A percentile compares a stretch with the other conserved stretches of the same genome.
Conservation (phyloP, 2,329 filamentous ascomycete genomes). For the Sporothrix pseudoabietina region DNA sequence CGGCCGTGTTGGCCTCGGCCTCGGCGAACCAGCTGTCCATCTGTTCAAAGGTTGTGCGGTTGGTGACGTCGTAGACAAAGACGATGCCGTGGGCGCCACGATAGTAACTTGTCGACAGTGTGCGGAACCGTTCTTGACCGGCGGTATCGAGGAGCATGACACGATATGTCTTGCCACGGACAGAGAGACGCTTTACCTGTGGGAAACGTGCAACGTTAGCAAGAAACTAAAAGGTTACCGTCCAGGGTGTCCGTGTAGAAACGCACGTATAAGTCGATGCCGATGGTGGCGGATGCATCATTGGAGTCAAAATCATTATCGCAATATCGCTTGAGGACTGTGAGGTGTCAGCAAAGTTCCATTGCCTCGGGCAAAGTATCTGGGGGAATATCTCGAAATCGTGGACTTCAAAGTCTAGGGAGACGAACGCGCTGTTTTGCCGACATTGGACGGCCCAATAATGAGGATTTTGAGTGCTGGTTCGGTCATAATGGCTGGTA, state of each 20-base stretch:
- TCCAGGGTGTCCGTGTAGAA: too few relatives aligned
- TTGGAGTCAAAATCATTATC: conserved; percentile 61
- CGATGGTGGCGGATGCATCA: conserved; percentile 57
- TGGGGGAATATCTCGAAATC: background rate
- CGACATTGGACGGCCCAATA: conserved; percentile 58
- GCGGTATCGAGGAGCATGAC: conserved; percentile 58
- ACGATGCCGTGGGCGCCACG: conserved; percentile 54
- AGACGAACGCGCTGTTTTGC: conserved; percentile 57
- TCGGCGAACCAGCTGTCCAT: conserved; percentile 60
- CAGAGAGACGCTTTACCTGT: conserved; percentile 57
- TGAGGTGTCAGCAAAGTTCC: conserved; percentile 7
- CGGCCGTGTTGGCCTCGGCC: conserved; percentile 51
- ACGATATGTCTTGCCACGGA: conserved; percentile 55
- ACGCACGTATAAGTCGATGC: conserved; percentile 58
- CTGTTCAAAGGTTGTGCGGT: conserved; percentile 52
- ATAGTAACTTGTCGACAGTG: conserved; percentile 55
- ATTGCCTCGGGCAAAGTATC: too few relatives aligned
- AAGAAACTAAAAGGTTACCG: background rate
- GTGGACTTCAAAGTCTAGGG: background rate
- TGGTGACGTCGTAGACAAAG: conserved; percentile 54
- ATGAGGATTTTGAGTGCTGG: conserved; percentile 57
- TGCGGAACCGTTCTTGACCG: conserved; percentile 53
- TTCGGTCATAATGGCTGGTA: conserved; percentile 39
- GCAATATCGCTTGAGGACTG: conserved; percentile 58
- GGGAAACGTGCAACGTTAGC: background rate